Conservation (phyloP, 139 green algal species). For the Monoraphidium neglectum region DNA sequence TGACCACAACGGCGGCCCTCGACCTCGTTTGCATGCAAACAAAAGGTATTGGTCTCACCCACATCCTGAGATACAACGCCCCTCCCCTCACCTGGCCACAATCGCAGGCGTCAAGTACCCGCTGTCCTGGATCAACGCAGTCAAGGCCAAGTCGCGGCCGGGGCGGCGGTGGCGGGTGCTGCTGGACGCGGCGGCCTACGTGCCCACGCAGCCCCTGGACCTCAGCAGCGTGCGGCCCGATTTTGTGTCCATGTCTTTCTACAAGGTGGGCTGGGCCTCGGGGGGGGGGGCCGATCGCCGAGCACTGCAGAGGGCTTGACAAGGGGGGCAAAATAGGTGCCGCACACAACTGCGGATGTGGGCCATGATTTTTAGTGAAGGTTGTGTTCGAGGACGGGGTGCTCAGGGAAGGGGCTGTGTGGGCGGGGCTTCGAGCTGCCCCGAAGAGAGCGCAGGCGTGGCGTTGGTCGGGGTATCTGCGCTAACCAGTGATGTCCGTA, state of each 20-base stretch:
- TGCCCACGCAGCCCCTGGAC: constrained; percentile 71
- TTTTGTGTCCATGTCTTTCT: constrained; percentile 77
- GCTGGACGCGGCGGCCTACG: constrained; percentile 75
- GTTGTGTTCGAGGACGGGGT: too few species aligned
- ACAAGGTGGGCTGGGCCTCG: constrained; percentile 42
- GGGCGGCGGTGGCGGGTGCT: constrained; percentile 46
- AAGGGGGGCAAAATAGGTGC: too few species aligned
- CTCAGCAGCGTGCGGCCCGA: constrained; percentile 55
- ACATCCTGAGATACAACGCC: too few species aligned
- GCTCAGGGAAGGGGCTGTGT: too few species aligned
- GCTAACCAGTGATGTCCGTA: too few species aligned
- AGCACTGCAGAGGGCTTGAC: too few species aligned
- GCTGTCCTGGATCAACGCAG: constrained; percentile 54
- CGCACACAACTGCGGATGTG: too few species aligned
- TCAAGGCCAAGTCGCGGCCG: constrained; percentile 51
- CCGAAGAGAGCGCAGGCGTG: too few species aligned
- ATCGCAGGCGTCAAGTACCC: constrained; percentile 68
- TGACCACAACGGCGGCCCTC: too few species aligned
- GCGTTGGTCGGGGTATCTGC: too few species aligned
- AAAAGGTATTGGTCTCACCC: neutral
- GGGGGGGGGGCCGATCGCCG: neutral
- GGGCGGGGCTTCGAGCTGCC: too few species aligned
- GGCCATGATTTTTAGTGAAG: too few species aligned
- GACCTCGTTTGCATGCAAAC: neutral
- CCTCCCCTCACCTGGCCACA: neutral